Percentiles rank a stretch among this genome's conserved stretches.
Evolutionary conservation across 345 rosid genomes (phyloP).

Genomic region (Eucalyptus paniculata): DNA sequence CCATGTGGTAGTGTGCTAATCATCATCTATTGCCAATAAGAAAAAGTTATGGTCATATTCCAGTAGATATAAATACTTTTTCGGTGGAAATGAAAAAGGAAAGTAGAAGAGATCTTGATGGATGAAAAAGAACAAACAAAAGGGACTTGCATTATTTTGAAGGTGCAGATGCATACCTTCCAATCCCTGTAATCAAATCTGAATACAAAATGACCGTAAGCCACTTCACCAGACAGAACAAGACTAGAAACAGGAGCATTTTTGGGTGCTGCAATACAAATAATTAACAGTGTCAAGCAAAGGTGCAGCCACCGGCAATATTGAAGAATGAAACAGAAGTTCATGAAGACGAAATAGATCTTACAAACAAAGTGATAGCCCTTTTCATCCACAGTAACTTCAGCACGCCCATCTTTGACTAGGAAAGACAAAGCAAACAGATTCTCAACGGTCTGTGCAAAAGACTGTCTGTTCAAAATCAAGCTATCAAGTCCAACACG

Average conservation of each 20-base stretch:
- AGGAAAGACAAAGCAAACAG: constrained; percentile 84
- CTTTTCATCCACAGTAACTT: constrained; percentile 36
- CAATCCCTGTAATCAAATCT: constrained; percentile 84
- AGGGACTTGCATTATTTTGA: not conserved
- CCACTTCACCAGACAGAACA: constrained; percentile 47
- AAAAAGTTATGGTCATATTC: not conserved
- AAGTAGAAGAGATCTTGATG: not conserved
- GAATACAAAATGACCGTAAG: constrained; percentile 74
- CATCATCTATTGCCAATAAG: constrained; percentile 35
- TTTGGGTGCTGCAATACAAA: constrained; percentile 43
- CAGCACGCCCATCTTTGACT: constrained; percentile 79
- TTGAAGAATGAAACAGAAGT: not conserved
- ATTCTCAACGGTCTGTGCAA: constrained; percentile 90
- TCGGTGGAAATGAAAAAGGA: not conserved
- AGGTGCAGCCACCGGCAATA: not conserved
- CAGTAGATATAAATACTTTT: not conserved
- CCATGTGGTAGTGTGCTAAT: constrained; percentile 32
- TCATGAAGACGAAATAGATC: not conserved
- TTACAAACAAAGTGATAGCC: constrained; percentile 72
- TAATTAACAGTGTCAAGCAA: not conserved
- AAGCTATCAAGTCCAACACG: constrained; percentile 55
- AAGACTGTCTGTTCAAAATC: constrained; percentile 61
- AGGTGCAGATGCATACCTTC: constrained; percentile 39
- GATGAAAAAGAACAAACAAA: not conserved
- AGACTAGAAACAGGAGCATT: constrained; percentile 63